Base-by-base conservation (phyloP, 2,329 filamentous ascomycete genomes). In the Dothistroma septosporum region DNA sequence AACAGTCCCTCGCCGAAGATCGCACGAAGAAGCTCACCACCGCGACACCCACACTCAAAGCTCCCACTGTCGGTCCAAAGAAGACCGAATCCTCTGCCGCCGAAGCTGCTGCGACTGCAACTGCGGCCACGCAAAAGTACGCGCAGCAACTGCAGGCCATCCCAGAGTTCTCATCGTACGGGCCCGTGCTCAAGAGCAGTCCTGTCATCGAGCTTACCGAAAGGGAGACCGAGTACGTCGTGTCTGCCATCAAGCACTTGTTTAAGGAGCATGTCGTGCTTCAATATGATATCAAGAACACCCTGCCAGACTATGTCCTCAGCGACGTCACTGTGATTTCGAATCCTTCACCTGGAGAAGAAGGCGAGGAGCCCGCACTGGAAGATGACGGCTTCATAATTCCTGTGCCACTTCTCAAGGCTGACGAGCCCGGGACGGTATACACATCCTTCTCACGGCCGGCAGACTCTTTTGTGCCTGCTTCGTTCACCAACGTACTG, bases 211-310 rank as follows among this genome's bases (percentile, higher is more conserved):
- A 97, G 77, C 87, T 99, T 64, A 97, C 94, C 19, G 94, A 99
- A 76, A 91, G 91, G 57, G 94, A 97, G 78, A 97, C 93, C 21
- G 94, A 99, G 77, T 99, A 99, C 70, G 92, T 97, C 55, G 94
- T 99, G 62, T 87, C 85, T 37, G 87, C 94, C 22, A 85, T 97
- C 77, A 99, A 99, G 82, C 94, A 99, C 75, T 87, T 99, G 71
- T 99, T 97, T 87, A 96, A 96, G 79, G 91, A 96, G 75, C 91
- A 97, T 73, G 82, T 99, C 72, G 93, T 99, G 35, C 80, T 99
- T 58, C 94, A 99, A 74, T 99, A 94, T 76, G 91, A 97, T 74
- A 87, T 99, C 76, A 97, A 96, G 83, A 99, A 99, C 80, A 99
- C 94, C 2, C 83, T 99, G 11, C 88, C 91, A 12, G 91, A 92